Base-by-base conservation (phyloP, 768 basidiomycete species). In the Mycena vitilis region DNA sequence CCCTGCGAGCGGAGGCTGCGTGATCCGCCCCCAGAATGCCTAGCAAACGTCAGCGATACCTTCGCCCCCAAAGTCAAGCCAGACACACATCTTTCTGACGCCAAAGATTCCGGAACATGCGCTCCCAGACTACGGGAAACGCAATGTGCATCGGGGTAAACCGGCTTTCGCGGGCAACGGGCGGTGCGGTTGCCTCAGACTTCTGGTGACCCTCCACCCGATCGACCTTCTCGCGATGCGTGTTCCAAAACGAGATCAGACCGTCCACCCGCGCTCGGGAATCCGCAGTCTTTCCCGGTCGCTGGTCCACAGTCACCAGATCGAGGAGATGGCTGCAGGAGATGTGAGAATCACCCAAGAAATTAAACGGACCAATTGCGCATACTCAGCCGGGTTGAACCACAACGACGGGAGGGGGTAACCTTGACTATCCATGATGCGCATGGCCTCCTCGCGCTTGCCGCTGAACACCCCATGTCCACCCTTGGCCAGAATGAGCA, bases 381-480 rank as follows among this genome's bases (percentile, higher is more conserved):
- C 81, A 71, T 69, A 81, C 82, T 75, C 84, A 78, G 22, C 81
- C 73, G 18, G 84, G 81, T 70, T 85, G 82, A 75, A 77, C 78
- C 62, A 77, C 71, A 68, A 30, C 72, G 23, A 83, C 78, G 65
- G 80, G 74, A 34, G 79, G 74, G 71, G 71, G 54, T 77, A 74
- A 4, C 81, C 82, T 44, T 80, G 77, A 10, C 71, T 68, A 1
- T 73, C 66, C 69, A 85, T 80, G 61, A 82, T 80, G 9, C 55
- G 57, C 18, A 80, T 67, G 12, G 83, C 71, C 7, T 73, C 58
- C 16, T 75, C 77, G 61, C 75, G 72, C 34, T 75, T 73, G 5
- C 77, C 76, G 36, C 73, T 66, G 66, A 73, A 72, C 5, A 73
- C 74, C 15, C 67, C 67, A 4, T 69, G 65, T 5, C 76, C 77